Base-by-base conservation (phyloP, 257 asterid genomes). In the Petunia secreta region DNA sequence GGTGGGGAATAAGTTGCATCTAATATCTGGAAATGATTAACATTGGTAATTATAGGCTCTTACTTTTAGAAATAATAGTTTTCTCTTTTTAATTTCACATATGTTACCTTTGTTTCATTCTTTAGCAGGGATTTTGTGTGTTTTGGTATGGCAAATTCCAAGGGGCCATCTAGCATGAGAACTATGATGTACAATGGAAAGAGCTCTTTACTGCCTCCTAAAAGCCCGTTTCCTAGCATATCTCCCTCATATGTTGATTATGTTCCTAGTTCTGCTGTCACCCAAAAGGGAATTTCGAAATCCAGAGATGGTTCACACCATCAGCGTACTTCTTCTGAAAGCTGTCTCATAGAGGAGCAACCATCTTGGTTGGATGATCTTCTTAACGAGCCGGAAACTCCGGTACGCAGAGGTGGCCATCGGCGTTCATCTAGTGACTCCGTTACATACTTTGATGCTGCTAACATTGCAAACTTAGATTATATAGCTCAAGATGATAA, bases 121-220 rank as follows among this genome's bases (percentile, higher is more conserved):
- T 75, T 52, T 80, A 52, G 68, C 91, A 90, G 94, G 90, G 85
- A 77, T 83, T 80, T 62, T 81, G 82, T 88, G 79, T 73, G 39
- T 34, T 83, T 86, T 80, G 84, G 84, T 84, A 93, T 93, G 96
- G 91, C 90, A 38, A 93, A 89, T 86, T 89, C 94, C 68, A 93
- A 92, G 88, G 98, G 93, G 79, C 87, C 94, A 62, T 88, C 97
- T 77, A 91, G 87, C 87, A 75, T 85, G 64, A 84, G 94, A 90
- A 95, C 84, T 80, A 85, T 87, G 89, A 84, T 88, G 89, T 85
- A 90, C 84, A 87, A 81, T 68, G 92, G 96, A 81, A 93, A 91
- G 83, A 84, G 84, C 79, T 83, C 97, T 8, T 83, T 92, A 63
- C 91, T 95, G 79, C 99, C 99, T 65, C 99, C 99, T 68, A 95